Conservation (phyloP, 352 stramenopile species). For the Phytophthora litchii region DNA sequence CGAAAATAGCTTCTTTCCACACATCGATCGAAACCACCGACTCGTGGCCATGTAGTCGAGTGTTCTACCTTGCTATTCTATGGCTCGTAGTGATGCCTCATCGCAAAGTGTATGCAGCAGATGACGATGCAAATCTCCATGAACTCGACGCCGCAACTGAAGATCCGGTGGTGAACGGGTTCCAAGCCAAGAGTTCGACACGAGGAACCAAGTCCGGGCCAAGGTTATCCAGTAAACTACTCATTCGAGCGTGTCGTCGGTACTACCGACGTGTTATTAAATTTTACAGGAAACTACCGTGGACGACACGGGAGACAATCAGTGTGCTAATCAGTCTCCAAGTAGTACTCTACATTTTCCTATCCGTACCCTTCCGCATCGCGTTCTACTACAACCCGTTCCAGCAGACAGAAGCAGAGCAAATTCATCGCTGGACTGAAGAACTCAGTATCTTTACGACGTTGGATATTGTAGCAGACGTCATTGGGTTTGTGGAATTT, state of each 20-base stretch:
- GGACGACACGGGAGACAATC: constrained; percentile 25
- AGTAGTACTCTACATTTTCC: constrained; percentile 28
- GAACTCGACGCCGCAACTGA: constrained; percentile 9
- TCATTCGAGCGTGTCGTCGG: constrained; percentile 12
- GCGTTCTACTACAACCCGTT: constrained; percentile 36
- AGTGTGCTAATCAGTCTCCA: constrained; percentile 23
- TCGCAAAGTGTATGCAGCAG: constrained; percentile 33
- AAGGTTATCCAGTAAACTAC: constrained; percentile 3
- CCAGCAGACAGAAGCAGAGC: constrained; percentile 5
- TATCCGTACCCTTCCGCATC: constrained; percentile 30
- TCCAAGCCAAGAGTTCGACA: background rate
- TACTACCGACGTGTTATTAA: constrained; percentile 9
- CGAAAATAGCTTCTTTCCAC: no score
- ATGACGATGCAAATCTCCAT: constrained; percentile 6
- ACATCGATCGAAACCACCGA: no score
- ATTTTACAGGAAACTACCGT: constrained; percentile 25
- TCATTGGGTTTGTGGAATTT: constrained; percentile 26
- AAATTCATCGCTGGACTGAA: constrained; percentile 15
- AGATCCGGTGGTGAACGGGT: background rate
- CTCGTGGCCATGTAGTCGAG: no score
- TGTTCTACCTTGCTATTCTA: background rate
- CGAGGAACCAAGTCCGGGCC: background rate
- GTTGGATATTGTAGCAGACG: constrained; percentile 26
- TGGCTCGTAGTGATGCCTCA: constrained; percentile 18
- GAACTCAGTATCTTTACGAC: constrained; percentile 23